Evolutionary conservation across 139 green algal species (phyloP).

Genomic region (Coelastrella sp.): DNA sequence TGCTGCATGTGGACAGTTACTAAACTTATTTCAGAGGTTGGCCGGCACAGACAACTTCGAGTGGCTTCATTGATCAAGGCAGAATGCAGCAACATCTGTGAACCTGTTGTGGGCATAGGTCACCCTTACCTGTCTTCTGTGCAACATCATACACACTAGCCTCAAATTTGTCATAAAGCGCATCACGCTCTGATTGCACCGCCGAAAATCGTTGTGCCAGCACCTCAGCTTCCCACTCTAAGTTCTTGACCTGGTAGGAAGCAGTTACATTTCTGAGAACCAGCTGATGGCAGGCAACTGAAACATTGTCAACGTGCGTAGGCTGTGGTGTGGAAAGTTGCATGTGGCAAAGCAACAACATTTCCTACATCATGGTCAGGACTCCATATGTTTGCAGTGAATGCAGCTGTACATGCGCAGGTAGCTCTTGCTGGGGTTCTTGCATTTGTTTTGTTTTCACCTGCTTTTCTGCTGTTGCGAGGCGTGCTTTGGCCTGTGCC

Average conservation of each 20-base stretch:
- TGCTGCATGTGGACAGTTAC: too few relatives aligned
- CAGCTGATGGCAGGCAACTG: background rate
- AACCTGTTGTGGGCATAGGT: background rate
- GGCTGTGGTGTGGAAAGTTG: background rate
- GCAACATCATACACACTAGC: slow-evolving; percentile 80
- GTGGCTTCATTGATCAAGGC: background rate
- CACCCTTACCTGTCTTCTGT: slow-evolving; percentile 70
- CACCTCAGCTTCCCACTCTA: slow-evolving; percentile 92
- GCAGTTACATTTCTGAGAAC: background rate
- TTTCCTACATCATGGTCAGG: background rate
- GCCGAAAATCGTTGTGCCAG: slow-evolving; percentile 79
- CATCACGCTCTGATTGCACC: slow-evolving; percentile 78
- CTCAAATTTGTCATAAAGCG: slow-evolving; percentile 86
- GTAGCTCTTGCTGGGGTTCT: too few relatives aligned
- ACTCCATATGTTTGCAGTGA: too few relatives aligned
- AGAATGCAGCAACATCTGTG: background rate
- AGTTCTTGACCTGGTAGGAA: slow-evolving; percentile 67
- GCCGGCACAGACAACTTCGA: background rate
- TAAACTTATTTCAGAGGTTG: background rate
- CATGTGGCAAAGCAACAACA: background rate
- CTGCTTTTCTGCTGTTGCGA: slow-evolving; percentile 82
- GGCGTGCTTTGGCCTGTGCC: slow-evolving; percentile 76
- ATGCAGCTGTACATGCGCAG: too few relatives aligned
- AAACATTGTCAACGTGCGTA: too few relatives aligned
- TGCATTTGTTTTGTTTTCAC: background rate